phyloP scores from a whole-genome alignment of 345 rosid genomes.

The Acer yangbiense region DNA sequence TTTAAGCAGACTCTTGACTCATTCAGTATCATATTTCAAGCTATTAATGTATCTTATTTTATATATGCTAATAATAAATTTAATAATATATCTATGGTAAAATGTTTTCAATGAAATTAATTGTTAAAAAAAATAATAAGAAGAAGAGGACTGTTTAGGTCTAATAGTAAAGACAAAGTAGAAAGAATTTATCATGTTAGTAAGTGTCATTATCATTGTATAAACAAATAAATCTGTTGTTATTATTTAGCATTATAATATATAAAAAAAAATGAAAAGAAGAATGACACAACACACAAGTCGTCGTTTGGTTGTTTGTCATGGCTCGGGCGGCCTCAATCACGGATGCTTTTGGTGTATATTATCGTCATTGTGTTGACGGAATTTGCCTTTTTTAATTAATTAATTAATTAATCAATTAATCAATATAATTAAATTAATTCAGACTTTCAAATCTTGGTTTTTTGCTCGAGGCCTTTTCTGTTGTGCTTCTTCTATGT shows the following conservation, averaged over 20 bases:
- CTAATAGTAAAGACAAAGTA: slow-evolving; percentile 24
- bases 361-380: slow-evolving; percentile 34
- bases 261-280: too few relatives aligned
- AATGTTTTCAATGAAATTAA: too few relatives aligned
- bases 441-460: slow-evolving; percentile 33
- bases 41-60: too few relatives aligned
- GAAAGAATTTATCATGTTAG: slow-evolving; percentile 27
- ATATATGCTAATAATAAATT: too few relatives aligned
- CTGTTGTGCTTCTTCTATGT: slow-evolving; percentile 39
- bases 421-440: background rate
- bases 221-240: background rate
- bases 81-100: too few relatives aligned
- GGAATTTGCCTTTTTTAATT: slow-evolving; percentile 11
- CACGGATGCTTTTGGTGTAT: slow-evolving; percentile 22
- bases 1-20: too few relatives aligned
- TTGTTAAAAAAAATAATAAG: background rate
- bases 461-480: slow-evolving; percentile 31
- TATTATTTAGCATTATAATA: slow-evolving; percentile 11
- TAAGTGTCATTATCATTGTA: slow-evolving; percentile 42
- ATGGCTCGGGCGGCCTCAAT: slow-evolving; percentile 30
- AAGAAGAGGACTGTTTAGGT: slow-evolving; percentile 12
- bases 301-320: slow-evolving; percentile 57
- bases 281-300: slow-evolving; percentile 22
- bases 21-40: too few relatives aligned
- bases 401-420: background rate